Evolutionary conservation across 768 basidiomycete species (phyloP).

Genomic region (Pisolithus microcarpus): DNA sequence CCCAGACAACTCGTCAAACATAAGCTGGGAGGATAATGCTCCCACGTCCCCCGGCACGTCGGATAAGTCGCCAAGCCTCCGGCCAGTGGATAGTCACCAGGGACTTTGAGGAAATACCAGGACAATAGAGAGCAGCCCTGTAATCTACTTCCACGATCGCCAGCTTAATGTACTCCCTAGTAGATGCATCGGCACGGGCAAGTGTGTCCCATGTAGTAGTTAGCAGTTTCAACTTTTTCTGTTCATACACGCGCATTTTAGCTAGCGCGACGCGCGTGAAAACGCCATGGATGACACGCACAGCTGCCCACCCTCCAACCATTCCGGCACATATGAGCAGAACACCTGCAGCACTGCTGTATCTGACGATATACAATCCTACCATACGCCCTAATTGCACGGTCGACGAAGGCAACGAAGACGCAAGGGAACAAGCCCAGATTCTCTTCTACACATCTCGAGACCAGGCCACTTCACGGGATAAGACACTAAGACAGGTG

Average conservation of each 20-base stretch:
- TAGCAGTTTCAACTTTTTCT: no score
- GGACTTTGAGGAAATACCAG: conserved; percentile 29
- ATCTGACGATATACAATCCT: conserved; percentile 86
- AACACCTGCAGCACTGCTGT: conserved; percentile 56
- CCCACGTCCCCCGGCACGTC: conserved; percentile 23
- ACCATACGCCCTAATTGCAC: conserved; percentile 48
- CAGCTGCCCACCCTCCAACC: not conserved
- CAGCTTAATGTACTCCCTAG: conserved; percentile 16
- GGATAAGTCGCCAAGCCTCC: conserved; percentile 31
- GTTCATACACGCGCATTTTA: no score
- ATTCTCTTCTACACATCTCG: conserved; percentile 86
- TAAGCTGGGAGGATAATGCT: conserved; percentile 6
- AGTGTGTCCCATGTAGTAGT: no score
- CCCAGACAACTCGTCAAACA: conserved; percentile 2
- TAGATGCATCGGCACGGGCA: not conserved
- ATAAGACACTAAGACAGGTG: conserved; percentile 83
- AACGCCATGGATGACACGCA: not conserved
- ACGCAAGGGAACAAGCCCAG: conserved; percentile 86
- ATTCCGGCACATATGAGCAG: conserved; percentile 37
- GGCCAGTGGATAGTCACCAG: conserved; percentile 30
- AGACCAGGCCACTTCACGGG: conserved; percentile 77
- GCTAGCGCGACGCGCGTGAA: not conserved
- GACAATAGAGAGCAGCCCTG: conserved; percentile 23
- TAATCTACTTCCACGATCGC: conserved; percentile 29
- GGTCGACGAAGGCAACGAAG: conserved; percentile 59